phyloP scores from a whole-genome alignment of 2,329 filamentous ascomycete genomes.

The Golovinomyces cichoracearum region DNA sequence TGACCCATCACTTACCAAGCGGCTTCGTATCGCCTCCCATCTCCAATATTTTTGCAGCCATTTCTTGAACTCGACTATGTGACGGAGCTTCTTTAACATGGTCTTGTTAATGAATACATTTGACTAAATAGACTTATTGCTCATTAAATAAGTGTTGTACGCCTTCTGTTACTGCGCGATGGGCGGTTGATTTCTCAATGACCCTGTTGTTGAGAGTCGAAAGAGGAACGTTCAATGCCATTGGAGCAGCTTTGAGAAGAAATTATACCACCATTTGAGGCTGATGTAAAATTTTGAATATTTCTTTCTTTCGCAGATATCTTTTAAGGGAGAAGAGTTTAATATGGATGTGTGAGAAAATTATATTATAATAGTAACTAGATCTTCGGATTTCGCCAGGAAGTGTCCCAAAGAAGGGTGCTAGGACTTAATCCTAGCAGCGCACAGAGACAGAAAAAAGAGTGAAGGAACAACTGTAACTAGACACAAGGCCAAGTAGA shows the following conservation, averaged over 20 bases:
- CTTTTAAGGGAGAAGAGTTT: background rate
- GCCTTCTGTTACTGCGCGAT: background rate
- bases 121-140: background rate
- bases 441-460: too few relatives aligned
- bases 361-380: background rate
- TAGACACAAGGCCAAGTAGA: too few relatives aligned
- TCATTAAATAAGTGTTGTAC: background rate
- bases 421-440: background rate
- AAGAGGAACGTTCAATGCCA: background rate
- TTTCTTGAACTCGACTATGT: background rate
- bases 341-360: background rate
- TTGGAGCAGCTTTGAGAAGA: background rate
- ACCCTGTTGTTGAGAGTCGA: background rate
- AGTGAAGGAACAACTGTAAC: too few relatives aligned
- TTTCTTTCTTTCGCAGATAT: background rate
- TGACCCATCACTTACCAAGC: background rate
- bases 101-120: background rate
- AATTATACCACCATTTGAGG: background rate
- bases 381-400: background rate
- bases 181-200: background rate
- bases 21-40: background rate
- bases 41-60: background rate
- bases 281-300: background rate
- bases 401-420: background rate
- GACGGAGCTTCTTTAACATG: background rate